phyloP scores from a whole-genome alignment of 345 rosid species.

The Dimocarpus longan region DNA sequence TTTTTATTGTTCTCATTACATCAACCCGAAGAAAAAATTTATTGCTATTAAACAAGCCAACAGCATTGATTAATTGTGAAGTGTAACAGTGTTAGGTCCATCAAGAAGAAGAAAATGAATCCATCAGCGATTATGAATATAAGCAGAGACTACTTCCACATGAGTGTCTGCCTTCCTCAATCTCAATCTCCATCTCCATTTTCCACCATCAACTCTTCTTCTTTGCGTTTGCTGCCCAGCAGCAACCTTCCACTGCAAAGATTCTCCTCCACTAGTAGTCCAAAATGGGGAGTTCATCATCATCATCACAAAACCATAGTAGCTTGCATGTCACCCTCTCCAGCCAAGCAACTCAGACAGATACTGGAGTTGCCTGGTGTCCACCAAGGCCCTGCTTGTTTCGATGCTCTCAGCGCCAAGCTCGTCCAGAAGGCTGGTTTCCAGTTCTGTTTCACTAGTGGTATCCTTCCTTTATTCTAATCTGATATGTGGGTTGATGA shows the following conservation, averaged over 20 bases:
- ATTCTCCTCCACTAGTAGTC: background rate
- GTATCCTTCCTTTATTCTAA: conserved; percentile 28
- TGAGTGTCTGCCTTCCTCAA: too few relatives aligned
- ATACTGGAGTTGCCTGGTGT: conserved; percentile 69
- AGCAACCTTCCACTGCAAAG: background rate
- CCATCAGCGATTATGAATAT: too few relatives aligned
- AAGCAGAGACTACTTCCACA: too few relatives aligned
- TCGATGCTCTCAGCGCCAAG: conserved; percentile 92
- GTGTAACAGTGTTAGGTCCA: too few relatives aligned
- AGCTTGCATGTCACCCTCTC: conserved; percentile 22
- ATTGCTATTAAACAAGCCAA: too few relatives aligned
- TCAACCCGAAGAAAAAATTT: too few relatives aligned
- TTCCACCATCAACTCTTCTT: too few relatives aligned
- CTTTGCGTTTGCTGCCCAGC: background rate
- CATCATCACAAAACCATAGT: background rate
- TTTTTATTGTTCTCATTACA: too few relatives aligned
- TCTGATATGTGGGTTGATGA: too few relatives aligned
- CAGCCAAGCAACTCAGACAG: conserved; percentile 51
- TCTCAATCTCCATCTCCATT: too few relatives aligned
- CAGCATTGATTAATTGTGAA: too few relatives aligned
- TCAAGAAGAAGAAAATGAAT: too few relatives aligned
- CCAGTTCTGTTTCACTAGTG: conserved; percentile 73
- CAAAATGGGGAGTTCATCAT: background rate
- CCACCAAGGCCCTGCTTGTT: conserved; percentile 94
- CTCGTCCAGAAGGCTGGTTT: conserved; percentile 82